A percentile compares a stretch with the other conserved stretches of the same genome.
Evolutionary conservation across 2,329 filamentous ascomycete species (phyloP).

Genomic region (Zasmidium citrigriseum): DNA sequence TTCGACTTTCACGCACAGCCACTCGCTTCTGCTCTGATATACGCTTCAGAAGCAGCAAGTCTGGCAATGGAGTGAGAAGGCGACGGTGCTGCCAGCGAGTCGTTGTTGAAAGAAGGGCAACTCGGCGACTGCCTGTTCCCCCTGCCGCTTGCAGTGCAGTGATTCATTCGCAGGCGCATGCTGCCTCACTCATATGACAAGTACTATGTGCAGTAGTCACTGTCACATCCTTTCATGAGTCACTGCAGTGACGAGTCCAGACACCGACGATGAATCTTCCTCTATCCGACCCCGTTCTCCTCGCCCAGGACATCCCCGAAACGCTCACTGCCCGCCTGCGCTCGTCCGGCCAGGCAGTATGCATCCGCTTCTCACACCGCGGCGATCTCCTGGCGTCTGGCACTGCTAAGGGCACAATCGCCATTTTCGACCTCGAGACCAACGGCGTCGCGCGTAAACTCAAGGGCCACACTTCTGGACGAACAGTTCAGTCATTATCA

Average conservation of each 20-base stretch:
- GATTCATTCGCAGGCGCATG: neutral
- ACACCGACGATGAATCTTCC: conserved; percentile 64
- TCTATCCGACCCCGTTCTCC: conserved; percentile 69
- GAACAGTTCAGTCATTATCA: conserved; percentile 90
- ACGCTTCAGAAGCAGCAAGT: neutral
- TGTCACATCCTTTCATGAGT: conserved; percentile 5
- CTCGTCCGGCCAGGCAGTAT: conserved; percentile 63
- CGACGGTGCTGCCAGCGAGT: neutral
- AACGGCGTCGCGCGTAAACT: conserved; percentile 95
- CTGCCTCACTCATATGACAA: neutral
- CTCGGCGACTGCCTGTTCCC: neutral
- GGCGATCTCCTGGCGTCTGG: conserved; percentile 95
- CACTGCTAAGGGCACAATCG: conserved; percentile 85
- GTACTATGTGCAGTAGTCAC: neutral
- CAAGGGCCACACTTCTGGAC: conserved; percentile 73
- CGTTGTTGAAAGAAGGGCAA: neutral
- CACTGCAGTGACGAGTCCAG: conserved; percentile 10
- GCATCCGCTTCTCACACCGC: conserved; percentile 84
- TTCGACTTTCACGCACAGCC: no score
- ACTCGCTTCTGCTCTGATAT: neutral
- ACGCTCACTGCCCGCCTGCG: conserved; percentile 85
- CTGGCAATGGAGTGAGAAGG: neutral
- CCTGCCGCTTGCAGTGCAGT: neutral
- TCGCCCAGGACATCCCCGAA: conserved; percentile 84
- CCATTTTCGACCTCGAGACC: conserved; percentile 96